Base-by-base conservation (phyloP, 345 rosid species). In the Melastoma malabathricum region DNA sequence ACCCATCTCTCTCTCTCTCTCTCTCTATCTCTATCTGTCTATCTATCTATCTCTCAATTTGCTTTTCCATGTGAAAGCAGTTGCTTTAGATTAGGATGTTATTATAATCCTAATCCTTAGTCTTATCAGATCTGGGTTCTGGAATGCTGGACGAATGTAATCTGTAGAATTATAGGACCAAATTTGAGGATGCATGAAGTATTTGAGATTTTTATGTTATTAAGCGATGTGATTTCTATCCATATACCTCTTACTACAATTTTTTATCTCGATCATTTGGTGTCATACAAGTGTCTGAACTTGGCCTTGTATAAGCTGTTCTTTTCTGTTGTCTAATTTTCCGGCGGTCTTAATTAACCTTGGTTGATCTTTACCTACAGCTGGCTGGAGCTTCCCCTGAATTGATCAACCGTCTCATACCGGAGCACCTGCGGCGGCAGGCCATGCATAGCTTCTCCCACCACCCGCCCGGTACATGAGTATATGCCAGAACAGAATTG, bases 321-420 rank as follows among this genome's bases (percentile, higher is more conserved):
- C 10, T 27, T 44, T 38, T 16, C 46, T 31, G 17, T 31, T 47
- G 52, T 48, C 12, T 60, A 2, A 6, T 15, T 16, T 2, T 52
- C 17, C 15, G 18, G 38, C n/a, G 45, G 25, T 17, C 23, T 19
- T 34, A 44, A 43, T 39, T 58, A 25, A 46, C 43, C 19, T 38
- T 16, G 41, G 14, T 44, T 23, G 18, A 10, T 16, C 45, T 46
- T 23, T 49, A 25, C 12, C 55, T 60, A 43, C 79, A 86, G 95
- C 58, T 82, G 44, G 39, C 68, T 10, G 86, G 82, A 39, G 90
- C 82, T 41, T 78, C 90, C 22, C 73, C 86, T 2, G 95, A 86
- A 60, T 82, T 86, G 43, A 76, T 78, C 52, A 82, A 59, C 71
- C 72, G 76, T 72, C 67, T 80, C 54, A 78, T 86, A 67, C 95